phyloP scores from a whole-genome alignment of 2,329 filamentous ascomycete species.

The Neonectria neomacrospora region DNA sequence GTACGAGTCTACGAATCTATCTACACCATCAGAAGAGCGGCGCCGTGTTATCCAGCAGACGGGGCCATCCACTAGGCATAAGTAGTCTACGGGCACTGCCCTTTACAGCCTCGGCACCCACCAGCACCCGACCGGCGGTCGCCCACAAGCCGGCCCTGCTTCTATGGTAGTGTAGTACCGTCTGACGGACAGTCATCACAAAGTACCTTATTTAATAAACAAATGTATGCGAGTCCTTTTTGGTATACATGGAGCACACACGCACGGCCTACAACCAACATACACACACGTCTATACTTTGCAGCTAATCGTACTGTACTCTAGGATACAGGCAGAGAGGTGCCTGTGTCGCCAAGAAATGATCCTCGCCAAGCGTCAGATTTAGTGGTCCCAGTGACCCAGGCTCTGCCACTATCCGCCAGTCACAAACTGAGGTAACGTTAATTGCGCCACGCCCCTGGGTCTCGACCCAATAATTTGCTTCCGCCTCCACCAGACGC shows the following conservation, averaged over 20 bases:
- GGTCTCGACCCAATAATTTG: slow-evolving; percentile 29
- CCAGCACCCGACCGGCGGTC: background rate
- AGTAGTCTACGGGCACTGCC: background rate
- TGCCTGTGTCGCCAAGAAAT: slow-evolving; percentile 10
- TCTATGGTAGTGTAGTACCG: background rate
- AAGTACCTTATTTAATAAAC: background rate
- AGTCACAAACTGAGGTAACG: slow-evolving; percentile 14
- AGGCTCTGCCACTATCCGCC: slow-evolving; percentile 14
- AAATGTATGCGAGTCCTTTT: background rate
- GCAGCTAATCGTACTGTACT: too few species aligned
- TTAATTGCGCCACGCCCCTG: slow-evolving; percentile 28
- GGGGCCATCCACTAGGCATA: background rate
- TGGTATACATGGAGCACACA: too few species aligned
- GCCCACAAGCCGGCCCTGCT: background rate
- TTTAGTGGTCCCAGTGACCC: slow-evolving; percentile 10
- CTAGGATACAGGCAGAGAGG: background rate
- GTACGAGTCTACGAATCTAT: background rate
- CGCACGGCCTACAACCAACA: too few species aligned
- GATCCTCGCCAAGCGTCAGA: slow-evolving; percentile 10
- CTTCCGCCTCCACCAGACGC: slow-evolving; percentile 34
- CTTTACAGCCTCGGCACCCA: background rate
- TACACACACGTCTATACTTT: too few species aligned
- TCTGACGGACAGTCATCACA: background rate
- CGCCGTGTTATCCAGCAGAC: background rate
- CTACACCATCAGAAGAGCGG: background rate